Evolutionary conservation across 345 rosid genomes (phyloP).

Genomic region (Reutealis trisperma): DNA sequence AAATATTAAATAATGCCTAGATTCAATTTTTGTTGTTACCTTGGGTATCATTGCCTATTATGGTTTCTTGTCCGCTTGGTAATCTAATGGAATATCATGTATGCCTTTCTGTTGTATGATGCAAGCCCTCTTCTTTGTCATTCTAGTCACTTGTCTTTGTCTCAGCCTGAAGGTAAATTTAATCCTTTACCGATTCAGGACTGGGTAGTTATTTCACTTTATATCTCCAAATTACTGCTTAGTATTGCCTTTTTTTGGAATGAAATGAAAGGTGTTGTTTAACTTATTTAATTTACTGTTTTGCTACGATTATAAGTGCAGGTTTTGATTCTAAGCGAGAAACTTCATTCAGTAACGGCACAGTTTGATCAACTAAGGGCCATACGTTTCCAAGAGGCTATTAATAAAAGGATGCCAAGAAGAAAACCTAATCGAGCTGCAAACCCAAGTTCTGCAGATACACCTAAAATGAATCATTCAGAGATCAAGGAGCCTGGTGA

Average conservation of each 20-base stretch:
- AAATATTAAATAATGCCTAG: not conserved
- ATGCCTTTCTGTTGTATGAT: not conserved
- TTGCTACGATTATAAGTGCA: slow-evolving; percentile 30
- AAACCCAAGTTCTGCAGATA: slow-evolving; percentile 43
- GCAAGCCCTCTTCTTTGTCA: not conserved
- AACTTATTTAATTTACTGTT: slow-evolving; percentile 9
- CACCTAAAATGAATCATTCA: slow-evolving; percentile 32
- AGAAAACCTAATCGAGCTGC: slow-evolving; percentile 54
- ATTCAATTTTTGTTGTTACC: not conserved
- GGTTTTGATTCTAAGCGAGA: slow-evolving; percentile 74
- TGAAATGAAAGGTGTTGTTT: slow-evolving; percentile 9
- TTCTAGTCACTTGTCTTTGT: not conserved
- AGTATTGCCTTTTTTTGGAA: not conserved
- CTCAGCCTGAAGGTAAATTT: not conserved
- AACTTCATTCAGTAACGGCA: slow-evolving; percentile 81
- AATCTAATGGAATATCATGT: not conserved
- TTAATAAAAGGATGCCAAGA: slow-evolving; percentile 74
- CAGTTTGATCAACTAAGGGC: slow-evolving; percentile 89
- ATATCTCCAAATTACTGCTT: not conserved
- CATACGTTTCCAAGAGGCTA: slow-evolving; percentile 85
- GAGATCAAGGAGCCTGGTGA: slow-evolving; percentile 51
- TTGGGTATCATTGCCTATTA: not conserved
- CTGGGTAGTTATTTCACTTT: not conserved
- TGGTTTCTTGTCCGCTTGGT: not conserved
- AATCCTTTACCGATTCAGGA: not conserved